Evolutionary conservation across 2,329 filamentous ascomycete species (phyloP).

Genomic region (Botryotinia narcissicola): DNA sequence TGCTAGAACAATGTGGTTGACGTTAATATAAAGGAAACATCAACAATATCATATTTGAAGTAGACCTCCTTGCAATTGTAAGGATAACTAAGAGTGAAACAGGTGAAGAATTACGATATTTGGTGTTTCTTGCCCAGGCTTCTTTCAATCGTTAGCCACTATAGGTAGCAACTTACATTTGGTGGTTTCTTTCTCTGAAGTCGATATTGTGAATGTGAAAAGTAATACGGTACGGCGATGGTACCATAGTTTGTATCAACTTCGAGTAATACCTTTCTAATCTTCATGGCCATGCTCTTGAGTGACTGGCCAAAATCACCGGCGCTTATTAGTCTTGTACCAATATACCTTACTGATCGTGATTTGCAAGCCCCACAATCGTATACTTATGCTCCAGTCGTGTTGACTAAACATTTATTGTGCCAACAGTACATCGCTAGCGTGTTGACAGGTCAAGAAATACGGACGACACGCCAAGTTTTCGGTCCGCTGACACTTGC

Average conservation of each 20-base stretch:
- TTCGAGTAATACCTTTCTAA: not conserved
- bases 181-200: not conserved
- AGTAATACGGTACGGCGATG: not conserved
- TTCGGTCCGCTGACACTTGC: not conserved
- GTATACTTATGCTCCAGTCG: not conserved
- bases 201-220: not conserved
- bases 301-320: not conserved
- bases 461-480: not conserved
- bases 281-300: not conserved
- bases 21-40: not conserved
- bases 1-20: not conserved
- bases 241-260: too few relatives aligned
- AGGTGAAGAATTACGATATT: not conserved
- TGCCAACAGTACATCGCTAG: not conserved
- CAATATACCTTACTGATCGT: not conserved
- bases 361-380: not conserved
- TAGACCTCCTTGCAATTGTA: not conserved
- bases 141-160: not conserved
- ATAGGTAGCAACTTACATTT: not conserved
- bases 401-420: not conserved
- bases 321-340: not conserved
- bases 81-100: not conserved
- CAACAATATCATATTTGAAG: not conserved
- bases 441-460: not conserved
- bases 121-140: not conserved